A percentile compares a stretch with the other conserved stretches of the same genome.
These are phyloP conservation scores for Hanseniaspora pseudoguilliermondii DNA, from an alignment of 805 yeast genomes.

Conservation along the genomic window DNA sequence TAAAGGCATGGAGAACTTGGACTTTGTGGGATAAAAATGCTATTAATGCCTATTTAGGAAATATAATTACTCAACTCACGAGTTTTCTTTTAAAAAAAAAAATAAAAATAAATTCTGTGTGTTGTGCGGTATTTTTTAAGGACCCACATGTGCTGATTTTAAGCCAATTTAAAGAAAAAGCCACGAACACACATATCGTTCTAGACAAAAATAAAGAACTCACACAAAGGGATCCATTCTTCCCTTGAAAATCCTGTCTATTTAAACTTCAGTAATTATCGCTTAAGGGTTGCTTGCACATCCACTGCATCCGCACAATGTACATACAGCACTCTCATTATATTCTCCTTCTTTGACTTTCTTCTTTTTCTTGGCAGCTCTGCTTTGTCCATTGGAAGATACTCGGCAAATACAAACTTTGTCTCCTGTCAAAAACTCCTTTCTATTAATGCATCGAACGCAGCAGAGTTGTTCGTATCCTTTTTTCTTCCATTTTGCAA, in stretches of 20 bases:
- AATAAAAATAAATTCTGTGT: not conserved
- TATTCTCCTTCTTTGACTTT: conserved; percentile 13
- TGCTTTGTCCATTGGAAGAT: conserved; percentile 41
- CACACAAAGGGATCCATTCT: not conserved
- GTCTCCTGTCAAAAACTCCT: conserved; percentile 47
- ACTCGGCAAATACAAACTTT: conserved; percentile 77
- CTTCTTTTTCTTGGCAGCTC: conserved; percentile 18
- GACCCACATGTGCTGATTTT: too few species aligned
- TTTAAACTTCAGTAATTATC: not conserved
- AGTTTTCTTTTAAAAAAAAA: not conserved
- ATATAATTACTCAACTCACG: not conserved
- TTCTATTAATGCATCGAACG: conserved; percentile 52
- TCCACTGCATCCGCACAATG: conserved; percentile 73
- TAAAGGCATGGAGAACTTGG: too few species aligned
- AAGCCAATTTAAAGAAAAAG: not conserved
- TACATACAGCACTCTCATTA: conserved; percentile 43
- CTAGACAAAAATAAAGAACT: too few species aligned
- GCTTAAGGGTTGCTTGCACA: conserved; percentile 32
- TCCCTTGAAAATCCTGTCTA: not conserved
- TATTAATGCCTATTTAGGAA: not conserved
- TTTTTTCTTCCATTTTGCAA: conserved; percentile 73
- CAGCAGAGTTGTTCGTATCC: conserved; percentile 86
- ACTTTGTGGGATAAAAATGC: too few species aligned
- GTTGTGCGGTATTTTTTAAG: not conserved
- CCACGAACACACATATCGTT: not conserved